Percentiles rank a stretch among this genome's conserved stretches.
phyloP scores from a whole-genome alignment of 1,284 basidiomycete genomes.

The Rhodotorula sp. region DNA sequence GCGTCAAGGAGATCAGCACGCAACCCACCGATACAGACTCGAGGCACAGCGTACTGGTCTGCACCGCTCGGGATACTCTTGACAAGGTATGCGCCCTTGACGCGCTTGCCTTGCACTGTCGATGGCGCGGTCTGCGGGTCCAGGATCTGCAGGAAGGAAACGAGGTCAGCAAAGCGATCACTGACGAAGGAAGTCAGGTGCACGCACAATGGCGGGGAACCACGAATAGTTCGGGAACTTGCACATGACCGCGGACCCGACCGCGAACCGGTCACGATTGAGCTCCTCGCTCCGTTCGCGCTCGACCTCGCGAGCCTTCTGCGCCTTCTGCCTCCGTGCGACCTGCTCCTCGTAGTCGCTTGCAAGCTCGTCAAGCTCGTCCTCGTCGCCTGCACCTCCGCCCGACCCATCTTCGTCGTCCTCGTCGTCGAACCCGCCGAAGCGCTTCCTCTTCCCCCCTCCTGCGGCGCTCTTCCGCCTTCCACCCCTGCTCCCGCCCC shows the following conservation, averaged over 20 bases:
- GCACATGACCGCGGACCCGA: constrained; percentile 6
- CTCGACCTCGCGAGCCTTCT: background rate
- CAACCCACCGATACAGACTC: too few species aligned
- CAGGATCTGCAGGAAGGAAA: background rate
- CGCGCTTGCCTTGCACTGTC: constrained; percentile 13
- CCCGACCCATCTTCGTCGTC: background rate
- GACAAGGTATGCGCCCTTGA: constrained; percentile 11
- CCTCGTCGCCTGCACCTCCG: constrained; percentile 1
- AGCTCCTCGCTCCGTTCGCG: background rate
- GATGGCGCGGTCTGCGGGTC: constrained; percentile 4
- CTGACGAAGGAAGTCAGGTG: background rate
- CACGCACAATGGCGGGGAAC: constrained; percentile 5
- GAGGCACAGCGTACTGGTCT: constrained; percentile 3
- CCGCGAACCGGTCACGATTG: constrained; percentile 1
- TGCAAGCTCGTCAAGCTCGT: constrained; percentile 21
- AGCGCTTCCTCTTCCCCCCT: constrained; percentile 5
- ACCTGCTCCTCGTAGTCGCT: constrained; percentile 17
- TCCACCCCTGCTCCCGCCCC: background rate
- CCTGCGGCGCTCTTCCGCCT: background rate
- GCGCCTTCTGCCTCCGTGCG: background rate
- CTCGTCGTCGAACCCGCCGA: constrained; percentile 5
- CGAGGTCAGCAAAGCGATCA: background rate
- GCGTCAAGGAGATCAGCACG: too few species aligned
- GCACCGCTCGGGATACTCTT: constrained; percentile 17
- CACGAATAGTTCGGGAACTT: constrained; percentile 16